phyloP scores from a whole-genome alignment of 441 rosid genomes.

The Populus tomentosa region DNA sequence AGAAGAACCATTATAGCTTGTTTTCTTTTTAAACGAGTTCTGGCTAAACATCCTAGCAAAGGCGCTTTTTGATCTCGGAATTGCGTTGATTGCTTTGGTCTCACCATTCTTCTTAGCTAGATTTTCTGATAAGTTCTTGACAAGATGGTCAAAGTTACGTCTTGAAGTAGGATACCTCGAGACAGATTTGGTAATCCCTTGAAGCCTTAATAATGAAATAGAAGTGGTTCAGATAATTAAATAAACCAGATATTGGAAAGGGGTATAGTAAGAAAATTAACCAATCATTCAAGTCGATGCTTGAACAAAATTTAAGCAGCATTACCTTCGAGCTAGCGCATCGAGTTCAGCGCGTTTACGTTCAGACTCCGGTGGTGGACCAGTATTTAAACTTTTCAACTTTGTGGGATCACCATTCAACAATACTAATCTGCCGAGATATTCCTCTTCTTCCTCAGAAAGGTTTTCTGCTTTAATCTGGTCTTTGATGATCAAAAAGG shows the following conservation, averaged over 20 bases:
- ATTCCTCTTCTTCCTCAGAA: slow-evolving; percentile 65
- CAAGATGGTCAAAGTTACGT: slow-evolving; percentile 56
- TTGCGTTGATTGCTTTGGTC: slow-evolving; percentile 16
- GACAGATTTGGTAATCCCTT: slow-evolving; percentile 73
- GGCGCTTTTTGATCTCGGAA: slow-evolving; percentile 49
- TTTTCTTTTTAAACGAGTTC: slow-evolving; percentile 47
- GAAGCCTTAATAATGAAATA: slow-evolving; percentile 43
- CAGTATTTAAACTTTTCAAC: slow-evolving; percentile 46
- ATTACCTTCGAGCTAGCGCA: slow-evolving; percentile 88
- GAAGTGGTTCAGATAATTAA: background rate
- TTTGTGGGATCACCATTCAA: slow-evolving; percentile 56
- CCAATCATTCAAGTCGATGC: background rate
- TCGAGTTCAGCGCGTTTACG: slow-evolving; percentile 72
- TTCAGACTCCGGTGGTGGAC: slow-evolving; percentile 59
- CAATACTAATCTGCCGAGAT: slow-evolving; percentile 70
- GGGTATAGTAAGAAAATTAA: background rate
- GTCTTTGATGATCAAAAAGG: slow-evolving; percentile 77
- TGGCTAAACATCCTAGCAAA: slow-evolving; percentile 46
- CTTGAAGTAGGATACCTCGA: slow-evolving; percentile 88
- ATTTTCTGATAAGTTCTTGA: slow-evolving; percentile 55
- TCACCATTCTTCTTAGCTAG: slow-evolving; percentile 46
- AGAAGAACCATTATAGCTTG: slow-evolving; percentile 41
- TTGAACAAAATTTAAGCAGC: background rate
- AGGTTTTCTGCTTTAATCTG: slow-evolving; percentile 78
- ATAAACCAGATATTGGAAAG: background rate